A percentile compares a stretch with the other conserved stretches of the same genome.
Conservation (phyloP, 495 filamentous ascomycete genomes). For the Daldinia bambusicola region DNA sequence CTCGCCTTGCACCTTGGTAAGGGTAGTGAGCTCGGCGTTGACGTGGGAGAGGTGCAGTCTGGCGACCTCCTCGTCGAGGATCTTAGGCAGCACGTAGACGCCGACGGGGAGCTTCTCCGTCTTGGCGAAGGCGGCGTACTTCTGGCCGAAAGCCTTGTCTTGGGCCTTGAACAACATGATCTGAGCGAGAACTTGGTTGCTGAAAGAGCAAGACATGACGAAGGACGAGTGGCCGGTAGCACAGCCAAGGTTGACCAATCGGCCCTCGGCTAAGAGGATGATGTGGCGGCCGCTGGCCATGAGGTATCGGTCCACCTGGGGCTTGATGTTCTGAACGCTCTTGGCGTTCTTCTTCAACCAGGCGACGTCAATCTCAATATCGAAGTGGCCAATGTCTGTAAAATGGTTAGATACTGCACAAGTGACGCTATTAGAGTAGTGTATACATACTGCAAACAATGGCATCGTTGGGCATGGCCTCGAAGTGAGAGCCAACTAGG, state of each 20-base stretch:
- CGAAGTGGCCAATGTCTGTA: constrained; percentile 97
- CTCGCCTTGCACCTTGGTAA: constrained; percentile 87
- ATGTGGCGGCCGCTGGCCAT: constrained; percentile 96
- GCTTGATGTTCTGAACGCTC: constrained; percentile 98
- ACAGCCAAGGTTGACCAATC: constrained; percentile 98
- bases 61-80: constrained; percentile 97
- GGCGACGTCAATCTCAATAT: constrained; percentile 99
- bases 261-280: constrained; percentile 97
- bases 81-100: constrained; percentile 98
- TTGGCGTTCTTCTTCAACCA: constrained; percentile 96
- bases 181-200: constrained; percentile 99
- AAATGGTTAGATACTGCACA: constrained; percentile 28
- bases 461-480: constrained; percentile 97
- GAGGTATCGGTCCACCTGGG: constrained; percentile 96
- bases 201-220: constrained; percentile 99
- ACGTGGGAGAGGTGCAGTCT: constrained; percentile 91
- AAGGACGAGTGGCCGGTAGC: constrained; percentile 99
- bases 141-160: constrained; percentile 85
- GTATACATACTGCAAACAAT: constrained; percentile 92
- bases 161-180: constrained; percentile 96
- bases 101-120: constrained; percentile 84
- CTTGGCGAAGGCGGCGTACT: constrained; percentile 97
- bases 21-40: constrained; percentile 89
- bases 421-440: neutral
- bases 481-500: constrained; percentile 89